Conservation (phyloP, 2,329 filamentous ascomycete species). For the Phialocephala subalpina region DNA sequence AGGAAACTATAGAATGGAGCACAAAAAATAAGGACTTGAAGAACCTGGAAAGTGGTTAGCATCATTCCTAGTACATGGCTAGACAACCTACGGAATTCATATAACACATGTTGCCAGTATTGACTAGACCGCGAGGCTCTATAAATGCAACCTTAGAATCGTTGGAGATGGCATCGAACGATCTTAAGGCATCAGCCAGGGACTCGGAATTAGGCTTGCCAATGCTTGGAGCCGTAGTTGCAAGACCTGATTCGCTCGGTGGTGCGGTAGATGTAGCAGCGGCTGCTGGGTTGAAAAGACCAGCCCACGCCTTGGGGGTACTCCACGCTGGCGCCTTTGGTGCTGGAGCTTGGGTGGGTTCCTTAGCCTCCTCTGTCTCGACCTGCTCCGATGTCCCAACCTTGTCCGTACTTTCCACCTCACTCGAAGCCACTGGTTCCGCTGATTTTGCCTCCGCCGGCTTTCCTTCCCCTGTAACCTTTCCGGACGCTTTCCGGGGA, state of each 20-base stretch:
- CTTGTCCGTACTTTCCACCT: not conserved
- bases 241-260: slow-evolving; percentile 41
- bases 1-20: slow-evolving; percentile 94
- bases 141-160: slow-evolving; percentile 77
- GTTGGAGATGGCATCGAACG: slow-evolving; percentile 69
- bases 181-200: slow-evolving; percentile 78
- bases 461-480: slow-evolving; percentile 24
- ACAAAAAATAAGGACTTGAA: slow-evolving; percentile 95
- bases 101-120: slow-evolving; percentile 99
- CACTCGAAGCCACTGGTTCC: slow-evolving; percentile 17
- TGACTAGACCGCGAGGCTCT: slow-evolving; percentile 91
- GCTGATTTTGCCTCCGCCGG: slow-evolving; percentile 20
- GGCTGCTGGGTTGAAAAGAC: slow-evolving; percentile 65
- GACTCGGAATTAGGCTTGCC: slow-evolving; percentile 62
- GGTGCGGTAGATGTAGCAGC: slow-evolving; percentile 44
- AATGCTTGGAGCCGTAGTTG: slow-evolving; percentile 48
- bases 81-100: slow-evolving; percentile 91
- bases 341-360: slow-evolving; percentile 49
- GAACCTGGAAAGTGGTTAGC: slow-evolving; percentile 67
- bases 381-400: slow-evolving; percentile 14
- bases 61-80: not conserved
- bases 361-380: slow-evolving; percentile 42
- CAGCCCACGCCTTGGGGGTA: slow-evolving; percentile 73
- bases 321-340: slow-evolving; percentile 44
- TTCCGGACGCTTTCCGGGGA: slow-evolving; percentile 28